Evolutionary conservation across 2,329 filamentous ascomycete species (phyloP), one percentile per base, ranked within the genome.

Genomic region (Esteya vermicola): DNA sequence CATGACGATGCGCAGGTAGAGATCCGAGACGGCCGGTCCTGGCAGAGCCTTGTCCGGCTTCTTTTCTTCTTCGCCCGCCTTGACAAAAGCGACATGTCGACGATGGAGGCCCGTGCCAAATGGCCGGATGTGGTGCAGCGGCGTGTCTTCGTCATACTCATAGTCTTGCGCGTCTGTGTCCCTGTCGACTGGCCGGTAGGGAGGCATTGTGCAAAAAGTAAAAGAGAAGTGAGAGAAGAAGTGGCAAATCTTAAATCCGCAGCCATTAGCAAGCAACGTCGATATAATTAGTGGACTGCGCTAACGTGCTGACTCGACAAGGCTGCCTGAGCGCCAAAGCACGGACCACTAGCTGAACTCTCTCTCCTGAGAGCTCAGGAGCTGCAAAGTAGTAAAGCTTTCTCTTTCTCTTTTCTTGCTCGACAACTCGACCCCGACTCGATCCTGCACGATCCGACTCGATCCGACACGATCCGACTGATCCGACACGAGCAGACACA

Each of bases 1-100:
- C 33, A 45, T 32, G 37, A 85, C 80, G 43, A 85, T 67, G 44
- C 68, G 72, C 21, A 83, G 67, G 49, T 85, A 85, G 34, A 74
- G 58, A 41, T 83, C 74, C 1, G 72, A 66, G 26, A 72, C 54
- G 7, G 58, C 57, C 22, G 54, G 54, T 13, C 49, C 43, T 9
- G 55, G 32, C 1, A 47, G 37, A 14, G 22, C 41, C 20, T 50
- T 41, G 33, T 47, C 20, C 9, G 50, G 53, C 12, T 34, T 12
- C 4, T 14, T 13, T 18, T 36, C n/a, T 0, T 33, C 22, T 23
- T 37, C 43, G 20, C 64, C 60, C 8, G 71, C 73, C 19, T 62
- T 66, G n/a, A 78, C 70, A 47, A 78, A 78, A 38, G 68, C 60
- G 44, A 78, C 64, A 22, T 57, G 57, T 47, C 65, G 65, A 40